Percentiles rank a stretch among this genome's conserved stretches.
These are phyloP conservation scores for Funneliformis geosporum DNA, from an alignment of 192 early-diverging fungal genomes.

Conservation along the genomic window DNA sequence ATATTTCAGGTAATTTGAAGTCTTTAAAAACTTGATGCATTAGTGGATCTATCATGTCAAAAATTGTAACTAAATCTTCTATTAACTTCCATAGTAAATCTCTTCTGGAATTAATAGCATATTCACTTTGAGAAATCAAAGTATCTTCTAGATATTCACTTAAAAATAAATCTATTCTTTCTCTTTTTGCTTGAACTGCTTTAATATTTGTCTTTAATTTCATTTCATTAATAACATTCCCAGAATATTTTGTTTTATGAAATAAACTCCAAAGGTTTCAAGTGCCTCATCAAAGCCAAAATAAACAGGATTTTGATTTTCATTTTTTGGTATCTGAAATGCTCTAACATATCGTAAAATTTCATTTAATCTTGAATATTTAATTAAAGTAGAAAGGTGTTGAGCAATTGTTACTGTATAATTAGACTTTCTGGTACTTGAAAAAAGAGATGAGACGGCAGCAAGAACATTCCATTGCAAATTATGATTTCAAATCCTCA, in stretches of 20 bases:
- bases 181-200: neutral
- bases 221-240: neutral
- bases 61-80: neutral
- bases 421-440: neutral
- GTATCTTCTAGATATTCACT: neutral
- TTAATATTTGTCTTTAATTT: neutral
- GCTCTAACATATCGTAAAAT: neutral
- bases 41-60: neutral
- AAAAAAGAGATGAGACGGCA: neutral
- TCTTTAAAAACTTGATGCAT: too few species aligned
- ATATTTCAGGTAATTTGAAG: neutral
- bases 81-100: neutral
- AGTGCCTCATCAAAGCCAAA: too few species aligned
- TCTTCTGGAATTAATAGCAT: neutral
- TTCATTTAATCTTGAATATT: neutral
- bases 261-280: neutral
- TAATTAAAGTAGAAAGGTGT: neutral
- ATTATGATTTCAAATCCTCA: neutral
- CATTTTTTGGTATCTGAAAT: neutral
- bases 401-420: neutral
- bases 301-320: too few species aligned
- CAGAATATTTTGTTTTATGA: neutral
- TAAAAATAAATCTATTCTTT: neutral
- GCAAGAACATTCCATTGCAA: neutral
- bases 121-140: neutral